Evolutionary conservation across 108 stramenopile species (phyloP).

Genomic region (Nitzschia sp.): DNA sequence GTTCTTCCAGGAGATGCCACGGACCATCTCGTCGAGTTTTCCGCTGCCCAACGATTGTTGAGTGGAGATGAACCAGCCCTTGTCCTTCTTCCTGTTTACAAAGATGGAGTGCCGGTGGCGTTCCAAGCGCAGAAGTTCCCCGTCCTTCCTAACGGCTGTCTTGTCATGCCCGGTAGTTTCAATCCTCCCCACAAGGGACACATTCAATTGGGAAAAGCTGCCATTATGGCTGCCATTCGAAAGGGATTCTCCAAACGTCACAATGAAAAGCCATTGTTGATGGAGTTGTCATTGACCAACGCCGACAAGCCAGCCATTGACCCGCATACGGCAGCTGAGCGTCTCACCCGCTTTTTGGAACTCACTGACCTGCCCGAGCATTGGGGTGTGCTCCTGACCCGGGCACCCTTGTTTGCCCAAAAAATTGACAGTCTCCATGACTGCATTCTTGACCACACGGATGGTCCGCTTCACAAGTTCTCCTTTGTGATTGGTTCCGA

Average conservation of each 20-base stretch:
- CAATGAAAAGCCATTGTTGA: constrained; percentile 44
- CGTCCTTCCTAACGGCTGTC: constrained; percentile 46
- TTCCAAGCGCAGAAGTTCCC: constrained; percentile 35
- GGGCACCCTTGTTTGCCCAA: constrained; percentile 72
- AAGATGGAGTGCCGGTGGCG: constrained; percentile 2
- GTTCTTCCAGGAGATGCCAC: not conserved
- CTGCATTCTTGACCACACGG: constrained; percentile 22
- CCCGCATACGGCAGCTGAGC: constrained; percentile 43
- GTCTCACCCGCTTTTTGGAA: constrained; percentile 54
- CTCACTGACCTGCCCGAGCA: constrained; percentile 51
- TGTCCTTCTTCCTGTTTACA: constrained; percentile 43
- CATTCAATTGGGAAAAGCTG: constrained; percentile 67
- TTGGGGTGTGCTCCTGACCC: constrained; percentile 81
- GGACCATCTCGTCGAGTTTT: not conserved
- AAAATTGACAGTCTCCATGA: constrained; percentile 50
- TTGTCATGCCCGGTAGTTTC: constrained; percentile 89
- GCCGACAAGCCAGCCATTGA: constrained; percentile 84
- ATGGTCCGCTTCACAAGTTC: constrained; percentile 15
- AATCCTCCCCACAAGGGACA: constrained; percentile 90
- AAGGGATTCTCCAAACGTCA: constrained; percentile 23
- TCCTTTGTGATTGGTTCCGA: constrained; percentile 87
- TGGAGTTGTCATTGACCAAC: constrained; percentile 80
- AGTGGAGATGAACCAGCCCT: constrained; percentile 50
- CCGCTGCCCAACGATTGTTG: constrained; percentile 51
- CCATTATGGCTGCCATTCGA: constrained; percentile 36